Base-by-base conservation (phyloP, 345 rosid species). In the Hibiscus trionum region DNA sequence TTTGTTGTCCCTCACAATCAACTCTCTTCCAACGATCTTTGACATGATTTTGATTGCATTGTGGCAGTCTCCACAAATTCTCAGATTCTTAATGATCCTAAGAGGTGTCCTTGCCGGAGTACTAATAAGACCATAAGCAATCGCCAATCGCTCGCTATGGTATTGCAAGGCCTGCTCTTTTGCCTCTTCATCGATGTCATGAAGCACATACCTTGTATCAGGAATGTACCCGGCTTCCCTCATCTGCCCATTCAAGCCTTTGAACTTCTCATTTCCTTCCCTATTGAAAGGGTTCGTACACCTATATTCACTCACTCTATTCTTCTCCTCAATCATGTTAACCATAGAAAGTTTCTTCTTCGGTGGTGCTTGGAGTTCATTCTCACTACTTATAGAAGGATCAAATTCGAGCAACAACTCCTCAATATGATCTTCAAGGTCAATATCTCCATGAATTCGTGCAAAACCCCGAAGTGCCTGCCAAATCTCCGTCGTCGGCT, bases 1-100 rank as follows among this genome's bases (percentile, higher is more conserved):
- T 82, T 88, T 88, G 83, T 83, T 88, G 64, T 88, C 92, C 78
- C 92, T 75, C 35, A 84, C 88, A 37, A 88, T 84, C 56, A 88
- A 82, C 77, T 88, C 90, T 79, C 88, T 83, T 46, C 87, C 90
- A 66, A 88, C 90, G 52, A 85, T 82, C 77, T 72, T 82, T 0
- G 89, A 88, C 91, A 88, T 88, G 67, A 85, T 84, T 63, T 87
- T 88, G 33, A 85, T 84, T 0, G 88, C 89, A 65, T 85, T 85
- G 77, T 88, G 89, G 70, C 91, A 88, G 66, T 85, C 89, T 3
- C 91, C 89, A 0, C 91, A 88, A 11, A 88, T 88, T n/a, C 91
- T 80, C 33, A 88, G 85, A 57, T 85, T 88, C 84, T 84, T 85
- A 73, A 88, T 88, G 73, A 88, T 81, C 82, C 89, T 79, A 39